Evolutionary conservation across 2,329 filamentous ascomycete genomes (phyloP).

Genomic region (Cercospora sp.): DNA sequence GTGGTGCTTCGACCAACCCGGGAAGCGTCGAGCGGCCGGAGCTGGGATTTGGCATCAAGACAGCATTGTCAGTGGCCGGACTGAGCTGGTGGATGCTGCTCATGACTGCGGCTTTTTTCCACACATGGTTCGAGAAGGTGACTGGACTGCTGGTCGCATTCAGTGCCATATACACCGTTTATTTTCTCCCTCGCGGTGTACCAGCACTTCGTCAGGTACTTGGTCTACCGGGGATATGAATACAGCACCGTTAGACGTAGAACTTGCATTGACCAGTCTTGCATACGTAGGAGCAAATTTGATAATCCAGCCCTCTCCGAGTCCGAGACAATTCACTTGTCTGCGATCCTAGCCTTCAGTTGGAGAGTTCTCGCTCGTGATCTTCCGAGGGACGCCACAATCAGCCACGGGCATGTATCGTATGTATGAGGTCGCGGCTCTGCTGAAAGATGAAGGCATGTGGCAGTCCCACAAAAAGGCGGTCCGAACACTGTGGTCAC

Average conservation of each 20-base stretch:
- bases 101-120: conserved; percentile 98
- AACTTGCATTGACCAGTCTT: neutral
- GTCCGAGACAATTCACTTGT: neutral
- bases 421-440: neutral
- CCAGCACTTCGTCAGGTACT: conserved; percentile 45
- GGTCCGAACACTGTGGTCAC: neutral
- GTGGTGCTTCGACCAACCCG: conserved; percentile 43
- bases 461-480: neutral
- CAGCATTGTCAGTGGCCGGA: conserved; percentile 59
- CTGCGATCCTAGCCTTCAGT: neutral
- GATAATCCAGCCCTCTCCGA: neutral
- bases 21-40: conserved; percentile 33
- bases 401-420: neutral
- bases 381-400: neutral
- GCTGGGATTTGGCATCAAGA: conserved; percentile 54
- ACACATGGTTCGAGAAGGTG: conserved; percentile 95
- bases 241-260: neutral
- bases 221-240: conserved; percentile 48
- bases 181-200: conserved; percentile 50
- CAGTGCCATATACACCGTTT: conserved; percentile 46
- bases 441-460: neutral
- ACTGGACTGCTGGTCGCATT: conserved; percentile 53
- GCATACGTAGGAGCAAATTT: neutral
- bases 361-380: neutral
- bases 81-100: conserved; percentile 93